Evolutionary conservation across 148 eudicot genomes (phyloP), one percentile per base, ranked within the genome.

Genomic region (Nepenthes mirabilis): DNA sequence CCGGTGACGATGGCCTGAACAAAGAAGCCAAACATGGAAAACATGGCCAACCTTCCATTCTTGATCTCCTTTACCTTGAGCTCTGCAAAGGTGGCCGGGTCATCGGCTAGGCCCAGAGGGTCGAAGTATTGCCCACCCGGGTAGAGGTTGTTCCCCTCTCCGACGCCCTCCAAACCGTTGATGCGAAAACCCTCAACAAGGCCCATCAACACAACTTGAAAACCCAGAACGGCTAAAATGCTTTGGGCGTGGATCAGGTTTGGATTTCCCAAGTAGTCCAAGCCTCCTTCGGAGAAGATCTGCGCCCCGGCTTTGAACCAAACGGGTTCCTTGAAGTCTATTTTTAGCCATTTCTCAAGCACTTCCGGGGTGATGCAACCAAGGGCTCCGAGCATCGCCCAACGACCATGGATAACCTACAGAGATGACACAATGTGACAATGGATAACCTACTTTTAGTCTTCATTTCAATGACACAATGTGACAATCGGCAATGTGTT

Each of bases 301-400:
- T 87, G 90, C 23, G 88, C 77, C 10, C 90, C 90, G 2, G 90
- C 90, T 73, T 87, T 87, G 88, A 87, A 87, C 90, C 95, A 84
- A 4, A 84, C 86, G 14, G 88, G 95, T 65, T 87, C 95, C 59
- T 84, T 87, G 79, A 87, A 84, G 71, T 69, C 75, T 9, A 84
- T 86, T 37, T 63, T 76, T 2, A 84, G 79, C 87, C 85, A 87
- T 78, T 87, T 87, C n/a, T 79, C 68, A 13, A 87, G 80, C 51
- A 81, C 86, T 75, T 86, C 94, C 6, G 88, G 94, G 52, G 83
- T 80, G 61, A 86, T 83, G 76, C 94, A 83, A 11, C 94, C 86
- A n/a, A 86, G 72, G 33, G 94, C 86, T 52, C 94, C 94, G 33
- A 86, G 94, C 94, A 86, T 83, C 14, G 94, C 94, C 94, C 88